phyloP scores from a whole-genome alignment of 2,329 filamentous ascomycete genomes.

The Aureobasidium vineae region DNA sequence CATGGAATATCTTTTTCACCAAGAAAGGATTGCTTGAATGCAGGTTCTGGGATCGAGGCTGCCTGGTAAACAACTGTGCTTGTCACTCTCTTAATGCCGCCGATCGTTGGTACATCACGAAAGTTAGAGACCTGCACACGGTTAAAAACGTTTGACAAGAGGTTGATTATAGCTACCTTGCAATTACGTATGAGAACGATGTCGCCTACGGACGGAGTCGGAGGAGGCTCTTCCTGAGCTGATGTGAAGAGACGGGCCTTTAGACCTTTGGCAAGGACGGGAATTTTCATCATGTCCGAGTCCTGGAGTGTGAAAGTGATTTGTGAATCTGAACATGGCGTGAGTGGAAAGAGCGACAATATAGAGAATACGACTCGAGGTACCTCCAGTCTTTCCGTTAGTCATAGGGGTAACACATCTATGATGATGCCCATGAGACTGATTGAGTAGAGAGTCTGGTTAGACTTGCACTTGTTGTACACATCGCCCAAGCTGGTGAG shows the following conservation, averaged over 20 bases:
- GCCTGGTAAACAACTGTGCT: constrained; percentile 33
- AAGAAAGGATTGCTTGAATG: constrained; percentile 34
- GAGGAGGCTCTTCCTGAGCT: constrained; percentile 39
- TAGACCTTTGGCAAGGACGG: constrained; percentile 39
- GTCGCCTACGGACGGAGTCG: constrained; percentile 54
- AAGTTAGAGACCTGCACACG: not conserved
- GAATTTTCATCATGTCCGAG: constrained; percentile 29
- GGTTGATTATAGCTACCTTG: constrained; percentile 30
- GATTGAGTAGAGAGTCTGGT: constrained; percentile 36
- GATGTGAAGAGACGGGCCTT: constrained; percentile 62
- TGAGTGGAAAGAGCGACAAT: not conserved
- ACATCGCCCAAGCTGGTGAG: constrained; percentile 12
- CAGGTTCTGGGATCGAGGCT: constrained; percentile 32
- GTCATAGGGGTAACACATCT: constrained; percentile 57
- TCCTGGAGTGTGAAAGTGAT: constrained; percentile 45
- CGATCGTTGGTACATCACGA: not conserved
- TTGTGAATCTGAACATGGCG: constrained; percentile 30
- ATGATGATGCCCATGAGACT: constrained; percentile 70
- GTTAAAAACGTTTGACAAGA: constrained; percentile 14
- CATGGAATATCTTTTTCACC: constrained; percentile 31
- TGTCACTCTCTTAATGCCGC: constrained; percentile 30
- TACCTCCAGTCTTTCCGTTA: constrained; percentile 54
- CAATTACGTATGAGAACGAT: constrained; percentile 59
- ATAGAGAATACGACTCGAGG: not conserved
- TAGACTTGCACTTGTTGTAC: constrained; percentile 26